These are phyloP conservation scores for Diospyros lotus DNA, from an alignment of 148 eudicot genomes.

Conservation along the genomic window DNA sequence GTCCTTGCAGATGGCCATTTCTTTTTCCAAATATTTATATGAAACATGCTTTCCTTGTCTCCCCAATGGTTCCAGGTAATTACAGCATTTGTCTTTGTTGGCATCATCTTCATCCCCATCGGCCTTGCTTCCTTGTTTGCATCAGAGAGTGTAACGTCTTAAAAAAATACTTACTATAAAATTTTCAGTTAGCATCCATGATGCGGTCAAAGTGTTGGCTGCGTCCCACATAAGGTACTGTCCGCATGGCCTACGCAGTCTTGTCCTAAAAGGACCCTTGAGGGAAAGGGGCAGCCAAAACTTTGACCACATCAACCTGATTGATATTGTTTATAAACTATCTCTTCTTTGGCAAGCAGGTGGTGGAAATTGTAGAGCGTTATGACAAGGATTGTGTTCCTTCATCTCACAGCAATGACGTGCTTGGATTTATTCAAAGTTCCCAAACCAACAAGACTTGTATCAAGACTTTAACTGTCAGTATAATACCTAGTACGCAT, in stretches of 20 bases:
- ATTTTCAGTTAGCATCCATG: background rate
- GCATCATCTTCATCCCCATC: slow-evolving; percentile 53
- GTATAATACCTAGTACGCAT: background rate
- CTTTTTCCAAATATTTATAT: background rate
- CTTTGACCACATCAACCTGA: background rate
- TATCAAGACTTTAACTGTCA: slow-evolving; percentile 43
- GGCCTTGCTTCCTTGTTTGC: slow-evolving; percentile 59
- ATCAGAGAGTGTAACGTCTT: slow-evolving; percentile 45
- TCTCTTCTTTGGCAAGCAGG: slow-evolving; percentile 30
- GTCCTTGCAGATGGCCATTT: background rate
- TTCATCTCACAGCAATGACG: slow-evolving; percentile 23
- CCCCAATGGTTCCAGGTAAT: slow-evolving; percentile 48
- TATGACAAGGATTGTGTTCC: slow-evolving; percentile 67
- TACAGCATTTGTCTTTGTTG: slow-evolving; percentile 43
- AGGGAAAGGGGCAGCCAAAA: no score
- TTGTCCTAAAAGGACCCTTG: no score
- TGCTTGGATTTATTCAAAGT: slow-evolving; percentile 39
- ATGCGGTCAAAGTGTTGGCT: no score
- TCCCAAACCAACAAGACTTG: slow-evolving; percentile 46
- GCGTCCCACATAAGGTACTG: no score
- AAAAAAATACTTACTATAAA: background rate
- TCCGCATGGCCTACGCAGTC: no score
- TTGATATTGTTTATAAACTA: background rate
- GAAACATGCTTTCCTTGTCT: background rate
- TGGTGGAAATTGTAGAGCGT: slow-evolving; percentile 56